These are phyloP conservation scores for Daldinia concentrica DNA, from an alignment of 495 filamentous ascomycete genomes.

Conservation along the genomic window DNA sequence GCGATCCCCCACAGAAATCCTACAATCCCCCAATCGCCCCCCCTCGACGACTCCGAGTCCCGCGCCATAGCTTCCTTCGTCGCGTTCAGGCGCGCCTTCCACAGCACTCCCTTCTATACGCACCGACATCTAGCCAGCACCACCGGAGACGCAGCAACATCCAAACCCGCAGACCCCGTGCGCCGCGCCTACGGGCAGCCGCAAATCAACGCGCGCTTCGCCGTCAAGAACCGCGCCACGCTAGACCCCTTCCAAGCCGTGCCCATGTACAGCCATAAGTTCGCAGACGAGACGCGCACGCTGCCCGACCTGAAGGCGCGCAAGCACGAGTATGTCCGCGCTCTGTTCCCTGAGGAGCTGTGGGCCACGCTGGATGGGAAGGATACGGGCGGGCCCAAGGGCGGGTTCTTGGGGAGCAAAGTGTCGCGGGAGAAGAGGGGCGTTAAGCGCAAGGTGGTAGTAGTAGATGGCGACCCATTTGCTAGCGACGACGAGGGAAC, in stretches of 20 bases:
- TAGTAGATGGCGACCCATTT: slow-evolving; percentile 31
- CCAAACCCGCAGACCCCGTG: slow-evolving; percentile 29
- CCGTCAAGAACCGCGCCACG: slow-evolving; percentile 55
- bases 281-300: slow-evolving; percentile 53
- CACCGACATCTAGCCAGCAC: slow-evolving; percentile 45
- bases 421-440: slow-evolving; percentile 14
- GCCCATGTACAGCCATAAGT: slow-evolving; percentile 60
- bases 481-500: slow-evolving; percentile 38
- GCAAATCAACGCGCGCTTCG: slow-evolving; percentile 61
- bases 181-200: slow-evolving; percentile 57
- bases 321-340: slow-evolving; percentile 53
- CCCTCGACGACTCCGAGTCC: slow-evolving; percentile 52
- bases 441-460: slow-evolving; percentile 25
- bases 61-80: slow-evolving; percentile 57
- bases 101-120: slow-evolving; percentile 61
- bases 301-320: slow-evolving; percentile 56
- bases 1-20: slow-evolving; percentile 41
- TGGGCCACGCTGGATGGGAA: slow-evolving; percentile 60
- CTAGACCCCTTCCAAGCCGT: slow-evolving; percentile 62
- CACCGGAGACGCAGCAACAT: slow-evolving; percentile 33
- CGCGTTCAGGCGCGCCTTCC: slow-evolving; percentile 57
- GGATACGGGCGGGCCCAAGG: slow-evolving; percentile 42
- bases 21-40: slow-evolving; percentile 55
- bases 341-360: slow-evolving; percentile 63
- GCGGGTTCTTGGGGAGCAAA: slow-evolving; percentile 33